phyloP scores from a whole-genome alignment of 192 early-diverging fungal species.

The Coemansia sp. region DNA sequence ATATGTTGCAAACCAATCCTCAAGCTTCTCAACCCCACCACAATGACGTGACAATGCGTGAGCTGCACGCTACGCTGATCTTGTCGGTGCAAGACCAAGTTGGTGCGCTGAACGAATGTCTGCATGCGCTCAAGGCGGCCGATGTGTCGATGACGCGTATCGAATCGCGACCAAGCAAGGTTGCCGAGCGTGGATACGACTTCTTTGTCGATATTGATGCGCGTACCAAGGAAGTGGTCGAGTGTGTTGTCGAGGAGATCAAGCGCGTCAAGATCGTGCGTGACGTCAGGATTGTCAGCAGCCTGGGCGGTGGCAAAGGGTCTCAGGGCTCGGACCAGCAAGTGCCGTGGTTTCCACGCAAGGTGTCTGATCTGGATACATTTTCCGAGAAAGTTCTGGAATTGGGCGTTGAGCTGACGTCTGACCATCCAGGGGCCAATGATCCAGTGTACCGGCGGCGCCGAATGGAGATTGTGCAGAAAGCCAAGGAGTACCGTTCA shows the following conservation, averaged over 20 bases:
- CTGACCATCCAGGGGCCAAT: constrained; percentile 91
- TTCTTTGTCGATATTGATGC: constrained; percentile 92
- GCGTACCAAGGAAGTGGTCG: constrained; percentile 59
- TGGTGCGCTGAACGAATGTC: constrained; percentile 81
- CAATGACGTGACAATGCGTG: constrained; percentile 23
- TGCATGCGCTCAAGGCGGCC: constrained; percentile 66
- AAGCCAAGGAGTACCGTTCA: constrained; percentile 73
- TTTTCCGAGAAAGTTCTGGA: constrained; percentile 91
- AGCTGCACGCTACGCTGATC: constrained; percentile 60
- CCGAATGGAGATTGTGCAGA: constrained; percentile 77
- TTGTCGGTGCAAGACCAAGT: constrained; percentile 84
- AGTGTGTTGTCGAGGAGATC: constrained; percentile 62
- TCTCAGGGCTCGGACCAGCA: background rate
- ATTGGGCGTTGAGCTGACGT: constrained; percentile 84
- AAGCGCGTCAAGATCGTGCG: constrained; percentile 60
- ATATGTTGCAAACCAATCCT: background rate
- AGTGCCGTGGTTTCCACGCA: constrained; percentile 94
- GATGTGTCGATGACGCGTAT: constrained; percentile 86
- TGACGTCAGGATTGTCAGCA: constrained; percentile 59
- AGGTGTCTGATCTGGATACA: constrained; percentile 84
- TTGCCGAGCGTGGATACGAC: constrained; percentile 79
- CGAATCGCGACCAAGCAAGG: constrained; percentile 87
- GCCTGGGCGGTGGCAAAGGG: background rate
- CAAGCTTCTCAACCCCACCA: constrained; percentile 18
- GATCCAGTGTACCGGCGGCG: constrained; percentile 83